Evolutionary conservation across 768 basidiomycete species (phyloP).

Genomic region (Auriscalpium vulgare): DNA sequence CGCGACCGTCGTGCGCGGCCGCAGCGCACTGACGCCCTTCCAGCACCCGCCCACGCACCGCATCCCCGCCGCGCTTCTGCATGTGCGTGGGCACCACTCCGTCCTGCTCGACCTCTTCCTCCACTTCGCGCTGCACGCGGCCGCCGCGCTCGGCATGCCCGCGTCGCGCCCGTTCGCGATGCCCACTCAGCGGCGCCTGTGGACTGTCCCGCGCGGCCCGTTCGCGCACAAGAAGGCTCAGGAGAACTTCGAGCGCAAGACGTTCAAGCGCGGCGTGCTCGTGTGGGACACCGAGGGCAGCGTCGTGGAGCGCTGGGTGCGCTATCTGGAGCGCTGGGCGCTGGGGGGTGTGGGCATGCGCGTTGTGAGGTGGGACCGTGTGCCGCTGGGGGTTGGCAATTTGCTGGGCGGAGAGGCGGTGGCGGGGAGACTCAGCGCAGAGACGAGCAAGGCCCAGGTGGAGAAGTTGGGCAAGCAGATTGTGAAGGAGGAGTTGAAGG

Average conservation of each 20-base stretch:
- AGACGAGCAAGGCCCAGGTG: constrained; percentile 23
- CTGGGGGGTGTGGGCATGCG: constrained; percentile 86
- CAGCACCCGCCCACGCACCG: constrained; percentile 54
- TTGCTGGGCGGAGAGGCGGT: constrained; percentile 27
- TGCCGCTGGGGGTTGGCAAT: constrained; percentile 43
- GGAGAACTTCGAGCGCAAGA: constrained; percentile 87
- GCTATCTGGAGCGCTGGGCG: constrained; percentile 67
- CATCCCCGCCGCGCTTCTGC: constrained; percentile 75
- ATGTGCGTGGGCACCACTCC: constrained; percentile 72
- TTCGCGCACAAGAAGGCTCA: constrained; percentile 92
- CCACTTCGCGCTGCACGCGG: constrained; percentile 79
- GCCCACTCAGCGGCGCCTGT: constrained; percentile 68
- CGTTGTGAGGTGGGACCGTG: constrained; percentile 68
- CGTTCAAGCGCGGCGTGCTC: constrained; percentile 81
- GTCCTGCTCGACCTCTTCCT: constrained; percentile 68
- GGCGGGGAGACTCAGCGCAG: constrained; percentile 26
- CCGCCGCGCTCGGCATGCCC: constrained; percentile 79
- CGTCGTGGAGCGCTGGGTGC: constrained; percentile 72
- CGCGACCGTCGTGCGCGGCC: constrained; percentile 54
- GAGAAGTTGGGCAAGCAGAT: constrained; percentile 26
- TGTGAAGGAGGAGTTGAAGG: constrained; percentile 23
- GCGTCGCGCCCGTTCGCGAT: constrained; percentile 54
- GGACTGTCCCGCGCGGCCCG: constrained; percentile 81
- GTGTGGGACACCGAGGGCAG: constrained; percentile 82
- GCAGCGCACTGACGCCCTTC: constrained; percentile 44